Evolutionary conservation across 208 protist genomes (phyloP), one percentile per base, ranked within the genome.

Genomic region (Crithidia brevicula): DNA sequence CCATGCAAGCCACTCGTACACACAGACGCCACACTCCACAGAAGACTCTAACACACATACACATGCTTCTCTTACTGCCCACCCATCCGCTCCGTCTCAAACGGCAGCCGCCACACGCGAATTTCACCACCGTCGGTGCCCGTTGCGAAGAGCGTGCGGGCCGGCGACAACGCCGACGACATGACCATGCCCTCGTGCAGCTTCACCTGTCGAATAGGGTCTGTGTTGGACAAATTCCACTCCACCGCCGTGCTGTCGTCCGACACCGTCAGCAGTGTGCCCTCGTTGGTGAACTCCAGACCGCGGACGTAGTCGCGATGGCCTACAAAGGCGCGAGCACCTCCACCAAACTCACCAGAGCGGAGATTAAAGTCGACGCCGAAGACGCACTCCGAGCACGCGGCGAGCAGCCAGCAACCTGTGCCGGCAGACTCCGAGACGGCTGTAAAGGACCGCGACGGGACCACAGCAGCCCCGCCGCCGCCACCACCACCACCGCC

Each of bases 271-370:
- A 93, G 59, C 22, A 95, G 78, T 40, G 82, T 90, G 10, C 80
- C 70, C 3, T 53, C 40, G 25, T 49, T 67, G 27, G 83, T 72
- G 56, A 95, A 92, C 66, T 93, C 78, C 22, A 96, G 31, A 0
- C 91, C 91, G 13, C 91, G 88, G 10, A 96, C 84, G 62, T 96
- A 96, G 61, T 96, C 91, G 47, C 65, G 73, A 60, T 96, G 91
- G 0, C 83, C 83, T 15, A 77, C 57, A 27, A 91, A 96, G 67
- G 67, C 60, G 22, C 78, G 60, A 0, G 79, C 82, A 3, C 64
- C 83, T 7, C 47, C 34, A 30, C 85, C 91, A 54, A 92, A 91
- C n/a, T 54, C 45, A 10, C 82, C 74, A 18, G 56, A 81, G 25
- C 38, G 34, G 11, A 76, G 45, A 31, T 77, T 67, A 3, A 91